phyloP scores from a whole-genome alignment of 306 rosid species.

The Vachellia pachyceras region DNA sequence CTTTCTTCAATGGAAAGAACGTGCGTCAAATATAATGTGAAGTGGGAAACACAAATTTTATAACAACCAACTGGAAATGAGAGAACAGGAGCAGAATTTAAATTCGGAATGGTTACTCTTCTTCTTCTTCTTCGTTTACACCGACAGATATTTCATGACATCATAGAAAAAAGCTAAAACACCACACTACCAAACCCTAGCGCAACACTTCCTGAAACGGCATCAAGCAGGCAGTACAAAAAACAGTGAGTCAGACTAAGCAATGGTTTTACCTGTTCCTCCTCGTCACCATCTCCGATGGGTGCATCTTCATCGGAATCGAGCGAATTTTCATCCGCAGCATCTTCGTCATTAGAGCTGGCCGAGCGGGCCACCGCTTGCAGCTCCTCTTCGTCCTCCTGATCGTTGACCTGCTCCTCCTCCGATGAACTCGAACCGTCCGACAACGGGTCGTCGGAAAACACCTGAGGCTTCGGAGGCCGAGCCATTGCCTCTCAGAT shows the following conservation, averaged over 20 bases:
- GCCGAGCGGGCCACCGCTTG: constrained; percentile 90
- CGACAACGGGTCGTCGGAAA: constrained; percentile 80
- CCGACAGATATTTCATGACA: neutral
- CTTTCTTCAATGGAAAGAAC: constrained; percentile 3
- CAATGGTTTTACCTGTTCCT: constrained; percentile 56
- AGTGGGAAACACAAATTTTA: neutral
- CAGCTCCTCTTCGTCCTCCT: constrained; percentile 90
- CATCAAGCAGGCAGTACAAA: neutral
- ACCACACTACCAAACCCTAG: constrained; percentile 46
- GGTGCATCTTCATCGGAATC: constrained; percentile 6
- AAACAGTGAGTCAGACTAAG: neutral
- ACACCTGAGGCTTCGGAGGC: constrained; percentile 58
- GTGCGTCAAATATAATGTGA: neutral
- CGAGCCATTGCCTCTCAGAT: constrained; percentile 69
- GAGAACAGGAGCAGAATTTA: neutral
- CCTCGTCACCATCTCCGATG: constrained; percentile 53
- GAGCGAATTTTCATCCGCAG: constrained; percentile 41
- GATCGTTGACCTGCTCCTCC: constrained; percentile 63
- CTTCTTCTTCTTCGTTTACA: neutral
- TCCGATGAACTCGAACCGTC: constrained; percentile 57
- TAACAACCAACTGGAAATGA: neutral
- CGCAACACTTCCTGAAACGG: neutral
- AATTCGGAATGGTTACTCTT: neutral
- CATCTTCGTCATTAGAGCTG: constrained; percentile 70
- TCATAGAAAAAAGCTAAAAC: neutral